Evolutionary conservation across 2,329 filamentous ascomycete species (phyloP).

Genomic region (Cryphonectria nitschkei): DNA sequence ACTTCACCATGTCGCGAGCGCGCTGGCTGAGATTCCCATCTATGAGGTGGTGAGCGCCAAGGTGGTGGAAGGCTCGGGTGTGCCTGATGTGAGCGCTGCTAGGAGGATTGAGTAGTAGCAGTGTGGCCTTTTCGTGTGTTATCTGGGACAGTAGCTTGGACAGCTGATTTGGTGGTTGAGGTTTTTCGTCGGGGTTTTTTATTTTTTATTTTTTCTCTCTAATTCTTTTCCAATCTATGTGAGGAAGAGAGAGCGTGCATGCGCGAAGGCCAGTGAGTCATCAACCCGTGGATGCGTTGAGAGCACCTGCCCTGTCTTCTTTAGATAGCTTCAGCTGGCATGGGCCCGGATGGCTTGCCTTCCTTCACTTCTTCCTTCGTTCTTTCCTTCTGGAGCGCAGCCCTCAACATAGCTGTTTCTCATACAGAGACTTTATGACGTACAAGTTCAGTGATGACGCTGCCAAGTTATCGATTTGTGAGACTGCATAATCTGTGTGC

Average conservation of each 20-base stretch:
- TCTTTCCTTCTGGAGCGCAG: neutral
- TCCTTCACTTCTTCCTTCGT: neutral
- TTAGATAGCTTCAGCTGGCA: too few species aligned
- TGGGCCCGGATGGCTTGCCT: neutral
- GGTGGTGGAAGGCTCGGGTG: constrained; percentile 52
- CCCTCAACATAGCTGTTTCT: neutral
- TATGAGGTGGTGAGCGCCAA: constrained; percentile 60
- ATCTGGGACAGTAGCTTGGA: too few species aligned
- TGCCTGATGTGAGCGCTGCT: constrained; percentile 28
- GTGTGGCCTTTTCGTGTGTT: too few species aligned
- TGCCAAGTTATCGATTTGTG: too few species aligned
- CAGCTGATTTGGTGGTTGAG: too few species aligned
- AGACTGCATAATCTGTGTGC: neutral
- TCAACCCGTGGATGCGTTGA: too few species aligned
- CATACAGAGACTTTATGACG: neutral
- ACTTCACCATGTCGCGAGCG: constrained; percentile 59
- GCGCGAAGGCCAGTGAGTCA: too few species aligned
- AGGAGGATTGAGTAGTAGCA: constrained; percentile 25
- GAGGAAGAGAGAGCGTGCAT: too few species aligned
- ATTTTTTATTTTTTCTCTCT: too few species aligned
- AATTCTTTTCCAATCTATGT: too few species aligned
- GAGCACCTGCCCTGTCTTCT: too few species aligned
- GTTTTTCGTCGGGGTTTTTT: too few species aligned
- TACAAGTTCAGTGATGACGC: neutral
- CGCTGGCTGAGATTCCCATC: constrained; percentile 58